These are phyloP conservation scores for Ceratobasidium sp. DNA, from an alignment of 1,284 basidiomycete genomes.

Conservation along the genomic window DNA sequence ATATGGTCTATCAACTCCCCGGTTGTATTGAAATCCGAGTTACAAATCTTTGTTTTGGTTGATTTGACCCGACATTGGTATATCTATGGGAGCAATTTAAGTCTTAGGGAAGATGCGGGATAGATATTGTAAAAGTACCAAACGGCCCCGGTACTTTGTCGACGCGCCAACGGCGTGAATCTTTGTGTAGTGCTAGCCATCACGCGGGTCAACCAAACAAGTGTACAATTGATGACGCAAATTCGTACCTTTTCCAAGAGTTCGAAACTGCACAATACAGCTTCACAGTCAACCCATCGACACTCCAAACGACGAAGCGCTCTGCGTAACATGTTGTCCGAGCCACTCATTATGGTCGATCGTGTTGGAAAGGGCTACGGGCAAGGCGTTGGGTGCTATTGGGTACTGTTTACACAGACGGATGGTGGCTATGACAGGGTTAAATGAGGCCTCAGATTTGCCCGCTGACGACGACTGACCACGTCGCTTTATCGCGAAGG, in stretches of 20 bases:
- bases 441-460: neutral
- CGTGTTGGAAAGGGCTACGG: neutral
- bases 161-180: neutral
- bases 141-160: neutral
- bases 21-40: neutral
- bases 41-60: neutral
- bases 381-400: neutral
- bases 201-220: neutral
- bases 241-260: slow-evolving; percentile 11
- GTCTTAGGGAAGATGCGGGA: neutral
- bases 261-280: slow-evolving; percentile 5
- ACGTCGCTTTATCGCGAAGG: too few relatives aligned
- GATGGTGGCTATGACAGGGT: slow-evolving; percentile 15
- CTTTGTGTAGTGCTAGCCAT: slow-evolving; percentile 10
- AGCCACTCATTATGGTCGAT: neutral
- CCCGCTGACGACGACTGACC: neutral
- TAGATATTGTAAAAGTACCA: neutral
- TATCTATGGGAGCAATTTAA: neutral
- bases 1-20: neutral
- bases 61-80: neutral
- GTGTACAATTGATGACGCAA: neutral
- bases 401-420: neutral
- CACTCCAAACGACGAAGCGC: slow-evolving; percentile 19
- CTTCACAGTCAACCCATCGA: slow-evolving; percentile 7
- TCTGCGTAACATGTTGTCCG: neutral